Percentiles rank a stretch among this genome's conserved stretches.
Evolutionary conservation across 1,284 basidiomycete species (phyloP).

Genomic region (Volvariella surrecta): DNA sequence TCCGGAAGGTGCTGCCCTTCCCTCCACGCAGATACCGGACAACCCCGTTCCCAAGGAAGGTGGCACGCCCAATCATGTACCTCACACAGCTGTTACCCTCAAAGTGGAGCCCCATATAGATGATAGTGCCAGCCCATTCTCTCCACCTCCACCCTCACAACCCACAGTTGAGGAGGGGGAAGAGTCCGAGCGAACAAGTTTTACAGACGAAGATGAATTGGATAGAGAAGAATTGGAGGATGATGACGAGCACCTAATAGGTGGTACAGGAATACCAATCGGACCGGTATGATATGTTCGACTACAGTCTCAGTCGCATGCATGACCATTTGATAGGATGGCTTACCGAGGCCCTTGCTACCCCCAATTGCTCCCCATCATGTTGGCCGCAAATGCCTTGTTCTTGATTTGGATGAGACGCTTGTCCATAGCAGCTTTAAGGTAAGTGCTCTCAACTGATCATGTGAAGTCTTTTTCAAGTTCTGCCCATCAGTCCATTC

Average conservation of each 20-base stretch:
- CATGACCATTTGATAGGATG: slow-evolving; percentile 48
- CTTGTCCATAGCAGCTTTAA: slow-evolving; percentile 92
- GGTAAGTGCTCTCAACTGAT: slow-evolving; percentile 31
- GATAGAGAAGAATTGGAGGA: slow-evolving; percentile 35
- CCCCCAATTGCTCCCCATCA: slow-evolving; percentile 71
- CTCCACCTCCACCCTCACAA: slow-evolving; percentile 14
- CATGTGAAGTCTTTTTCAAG: slow-evolving; percentile 9
- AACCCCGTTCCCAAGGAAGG: not conserved
- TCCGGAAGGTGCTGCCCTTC: not conserved
- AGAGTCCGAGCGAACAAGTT: slow-evolving; percentile 38
- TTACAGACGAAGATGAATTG: slow-evolving; percentile 36
- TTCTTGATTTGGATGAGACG: slow-evolving; percentile 94
- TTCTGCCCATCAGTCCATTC: slow-evolving; percentile 64
- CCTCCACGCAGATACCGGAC: not conserved
- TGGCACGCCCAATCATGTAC: too few relatives aligned
- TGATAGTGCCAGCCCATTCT: not conserved
- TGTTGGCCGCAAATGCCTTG: slow-evolving; percentile 83
- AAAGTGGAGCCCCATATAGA: not conserved
- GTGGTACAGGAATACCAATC: slow-evolving; percentile 44
- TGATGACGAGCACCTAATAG: slow-evolving; percentile 41
- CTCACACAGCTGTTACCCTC: too few relatives aligned
- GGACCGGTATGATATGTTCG: slow-evolving; percentile 32
- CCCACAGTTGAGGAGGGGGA: slow-evolving; percentile 26
- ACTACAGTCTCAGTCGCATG: slow-evolving; percentile 1
- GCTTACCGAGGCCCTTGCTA: slow-evolving; percentile 75